Conservation (phyloP, 441 rosid genomes). For the Adansonia rubrostipa region DNA sequence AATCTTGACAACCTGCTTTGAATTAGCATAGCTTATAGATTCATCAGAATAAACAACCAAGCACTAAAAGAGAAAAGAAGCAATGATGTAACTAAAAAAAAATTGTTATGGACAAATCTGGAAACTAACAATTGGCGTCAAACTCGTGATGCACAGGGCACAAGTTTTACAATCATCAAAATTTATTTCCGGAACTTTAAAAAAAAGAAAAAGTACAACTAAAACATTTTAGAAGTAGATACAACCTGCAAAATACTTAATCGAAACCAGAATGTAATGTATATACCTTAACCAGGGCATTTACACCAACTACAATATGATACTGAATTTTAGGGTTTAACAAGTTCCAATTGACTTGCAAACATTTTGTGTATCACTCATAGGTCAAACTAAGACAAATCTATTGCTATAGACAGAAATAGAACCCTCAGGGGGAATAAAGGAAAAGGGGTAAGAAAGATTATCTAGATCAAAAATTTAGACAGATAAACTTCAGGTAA, state of each 20-base stretch:
- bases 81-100: neutral
- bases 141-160: conserved; percentile 8
- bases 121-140: neutral
- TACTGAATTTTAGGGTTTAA: neutral
- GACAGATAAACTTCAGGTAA: neutral
- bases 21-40: neutral
- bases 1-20: neutral
- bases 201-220: neutral
- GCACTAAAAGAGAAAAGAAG: neutral
- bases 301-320: neutral
- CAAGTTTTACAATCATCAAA: neutral
- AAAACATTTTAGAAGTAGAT: neutral
- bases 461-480: neutral
- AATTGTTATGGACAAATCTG: neutral
- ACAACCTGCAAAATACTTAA: conserved; percentile 1
- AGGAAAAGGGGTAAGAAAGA: neutral
- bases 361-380: neutral
- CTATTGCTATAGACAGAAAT: neutral
- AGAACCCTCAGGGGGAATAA: neutral
- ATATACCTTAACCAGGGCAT: neutral
- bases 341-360: neutral
- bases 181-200: conserved; percentile 2
- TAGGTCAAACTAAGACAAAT: neutral
- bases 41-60: neutral
- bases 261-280: neutral